These are phyloP conservation scores for Dendrobium nobile DNA, from an alignment of 106 monocot species.

Conservation along the genomic window DNA sequence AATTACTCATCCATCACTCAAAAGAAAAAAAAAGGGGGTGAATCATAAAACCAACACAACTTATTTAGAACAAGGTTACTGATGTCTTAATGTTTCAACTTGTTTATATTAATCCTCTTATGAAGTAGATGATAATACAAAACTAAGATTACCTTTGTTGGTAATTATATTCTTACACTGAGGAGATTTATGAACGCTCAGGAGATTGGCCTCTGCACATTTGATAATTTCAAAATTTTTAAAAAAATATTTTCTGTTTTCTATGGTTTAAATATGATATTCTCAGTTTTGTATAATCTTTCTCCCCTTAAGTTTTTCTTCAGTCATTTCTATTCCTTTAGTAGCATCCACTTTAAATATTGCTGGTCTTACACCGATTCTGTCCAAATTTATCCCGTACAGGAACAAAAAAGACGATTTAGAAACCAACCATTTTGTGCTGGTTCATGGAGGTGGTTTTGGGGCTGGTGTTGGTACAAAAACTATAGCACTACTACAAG, in stretches of 20 bases:
- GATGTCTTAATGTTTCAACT: neutral
- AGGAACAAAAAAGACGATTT: conserved; percentile 63
- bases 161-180: neutral
- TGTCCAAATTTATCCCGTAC: neutral
- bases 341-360: neutral
- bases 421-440: conserved; percentile 73
- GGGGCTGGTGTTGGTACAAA: conserved; percentile 99
- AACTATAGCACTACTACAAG: conserved; percentile 79
- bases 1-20: neutral
- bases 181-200: too few relatives aligned
- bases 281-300: neutral
- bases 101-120: neutral
- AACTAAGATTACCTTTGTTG: neutral
- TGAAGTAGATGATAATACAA: neutral
- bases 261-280: neutral
- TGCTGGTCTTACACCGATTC: neutral
- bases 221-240: neutral
- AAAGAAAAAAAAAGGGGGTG: neutral
- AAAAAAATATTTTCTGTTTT: neutral
- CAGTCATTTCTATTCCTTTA: neutral
- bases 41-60: neutral
- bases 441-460: conserved; percentile 96
- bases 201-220: too few relatives aligned
- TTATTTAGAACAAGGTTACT: neutral
- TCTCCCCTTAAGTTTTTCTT: neutral